Percentiles rank a stretch among this genome's conserved stretches.
phyloP scores from a whole-genome alignment of 2,329 filamentous ascomycete species.

The Harringtonia aguacate region DNA sequence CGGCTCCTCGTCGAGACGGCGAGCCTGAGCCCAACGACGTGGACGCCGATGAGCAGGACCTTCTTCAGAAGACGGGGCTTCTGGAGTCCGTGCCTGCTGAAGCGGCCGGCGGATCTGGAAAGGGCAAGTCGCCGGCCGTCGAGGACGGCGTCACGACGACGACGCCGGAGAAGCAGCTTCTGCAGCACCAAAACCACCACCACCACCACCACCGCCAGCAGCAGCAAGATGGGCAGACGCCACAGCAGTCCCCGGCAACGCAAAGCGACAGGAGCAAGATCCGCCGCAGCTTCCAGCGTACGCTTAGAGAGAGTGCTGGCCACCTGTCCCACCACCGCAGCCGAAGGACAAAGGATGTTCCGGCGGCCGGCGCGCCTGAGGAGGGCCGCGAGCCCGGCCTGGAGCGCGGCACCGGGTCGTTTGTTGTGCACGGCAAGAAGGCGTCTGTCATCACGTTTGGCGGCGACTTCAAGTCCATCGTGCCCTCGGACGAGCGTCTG shows the following conservation, averaged over 20 bases:
- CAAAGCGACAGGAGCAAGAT: conserved; percentile 51
- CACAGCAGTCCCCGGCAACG: conserved; percentile 20
- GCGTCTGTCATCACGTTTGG: conserved; percentile 96
- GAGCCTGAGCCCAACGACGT: conserved; percentile 27
- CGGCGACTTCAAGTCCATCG: conserved; percentile 65
- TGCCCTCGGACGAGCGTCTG: conserved; percentile 63
- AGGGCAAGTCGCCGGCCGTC: conserved; percentile 12
- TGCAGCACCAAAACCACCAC: not conserved
- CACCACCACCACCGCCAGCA: not conserved
- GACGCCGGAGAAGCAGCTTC: not conserved
- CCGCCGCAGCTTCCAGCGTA: conserved; percentile 79
- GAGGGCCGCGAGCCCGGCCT: conserved; percentile 49
- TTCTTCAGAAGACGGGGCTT: conserved; percentile 58
- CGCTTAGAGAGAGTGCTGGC: conserved; percentile 68
- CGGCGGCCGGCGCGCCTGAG: conserved; percentile 44
- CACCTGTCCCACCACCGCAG: conserved; percentile 58
- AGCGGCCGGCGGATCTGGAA: not conserved
- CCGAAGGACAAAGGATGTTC: conserved; percentile 65
- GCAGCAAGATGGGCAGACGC: conserved; percentile 54
- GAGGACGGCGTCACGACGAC: conserved; percentile 21
- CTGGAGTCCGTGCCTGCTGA: conserved; percentile 28
- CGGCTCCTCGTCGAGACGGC: conserved; percentile 4
- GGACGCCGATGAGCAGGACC: conserved; percentile 57
- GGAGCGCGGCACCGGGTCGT: conserved; percentile 71
- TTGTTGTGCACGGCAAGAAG: conserved; percentile 96